phyloP scores from a whole-genome alignment of 805 yeast genomes.

The Cyberlindnera sargentensis region DNA sequence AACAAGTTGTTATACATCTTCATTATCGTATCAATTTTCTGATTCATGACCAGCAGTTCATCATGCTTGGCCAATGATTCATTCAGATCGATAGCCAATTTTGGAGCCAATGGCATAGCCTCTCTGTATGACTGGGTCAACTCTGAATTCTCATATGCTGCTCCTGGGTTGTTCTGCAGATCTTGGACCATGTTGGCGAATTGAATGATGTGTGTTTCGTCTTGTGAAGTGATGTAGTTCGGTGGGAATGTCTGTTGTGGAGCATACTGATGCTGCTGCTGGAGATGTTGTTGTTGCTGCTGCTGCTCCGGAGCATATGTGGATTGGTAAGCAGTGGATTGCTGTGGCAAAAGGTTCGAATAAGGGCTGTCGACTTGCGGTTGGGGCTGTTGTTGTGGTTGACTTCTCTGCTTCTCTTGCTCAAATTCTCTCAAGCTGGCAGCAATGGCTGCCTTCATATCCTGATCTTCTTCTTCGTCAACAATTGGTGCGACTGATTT shows the following conservation, averaged over 20 bases:
- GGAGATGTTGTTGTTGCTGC: constrained; percentile 18
- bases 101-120: constrained; percentile 60
- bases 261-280: constrained; percentile 2
- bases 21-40: constrained; percentile 68
- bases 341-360: constrained; percentile 15
- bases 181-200: constrained; percentile 62
- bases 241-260: constrained; percentile 16
- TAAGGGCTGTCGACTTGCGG: constrained; percentile 15
- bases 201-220: constrained; percentile 61
- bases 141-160: constrained; percentile 24
- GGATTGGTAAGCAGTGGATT: constrained; percentile 3
- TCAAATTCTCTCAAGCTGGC: constrained; percentile 79
- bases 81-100: constrained; percentile 52
- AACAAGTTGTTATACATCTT: constrained; percentile 70
- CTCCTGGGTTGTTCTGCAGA: constrained; percentile 11
- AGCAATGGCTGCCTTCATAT: constrained; percentile 88
- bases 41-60: constrained; percentile 60
- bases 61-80: constrained; percentile 59
- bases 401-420: constrained; percentile 21
- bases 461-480: constrained; percentile 70
- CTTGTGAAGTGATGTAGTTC: constrained; percentile 36
- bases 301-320: not conserved
- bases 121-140: constrained; percentile 53
- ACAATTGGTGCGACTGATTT: constrained; percentile 1
- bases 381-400: constrained; percentile 7